A percentile compares a stretch with the other conserved stretches of the same genome.
These are phyloP conservation scores for Nitzschia sp. DNA, from an alignment of 108 stramenopile species.

Conservation along the genomic window DNA sequence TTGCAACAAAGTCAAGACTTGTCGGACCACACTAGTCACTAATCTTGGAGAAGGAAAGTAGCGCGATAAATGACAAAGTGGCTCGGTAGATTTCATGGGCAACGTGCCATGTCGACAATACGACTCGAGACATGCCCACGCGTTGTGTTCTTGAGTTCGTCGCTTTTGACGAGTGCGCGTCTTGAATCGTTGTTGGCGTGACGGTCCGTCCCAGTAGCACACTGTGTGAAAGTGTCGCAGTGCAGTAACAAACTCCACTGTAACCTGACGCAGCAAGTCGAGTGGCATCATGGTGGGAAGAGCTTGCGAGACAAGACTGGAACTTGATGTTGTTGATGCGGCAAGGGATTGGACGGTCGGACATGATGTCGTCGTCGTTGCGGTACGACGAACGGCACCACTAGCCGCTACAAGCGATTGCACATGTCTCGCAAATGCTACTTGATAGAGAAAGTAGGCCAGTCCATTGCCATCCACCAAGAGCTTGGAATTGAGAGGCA, in stretches of 20 bases:
- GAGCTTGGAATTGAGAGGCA: slow-evolving; percentile 41
- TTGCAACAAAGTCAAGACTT: slow-evolving; percentile 9
- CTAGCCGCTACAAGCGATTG: no score
- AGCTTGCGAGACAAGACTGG: slow-evolving; percentile 23
- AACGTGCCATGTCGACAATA: slow-evolving; percentile 52
- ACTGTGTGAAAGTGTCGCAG: slow-evolving; percentile 36
- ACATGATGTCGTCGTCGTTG: slow-evolving; percentile 2
- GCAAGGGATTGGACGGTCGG: slow-evolving; percentile 15
- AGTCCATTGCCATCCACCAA: slow-evolving; percentile 72
- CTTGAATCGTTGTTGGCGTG: slow-evolving; percentile 39
- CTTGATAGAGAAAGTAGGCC: slow-evolving; percentile 47
- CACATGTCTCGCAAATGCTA: slow-evolving; percentile 54
- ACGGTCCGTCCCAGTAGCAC: slow-evolving; percentile 63
- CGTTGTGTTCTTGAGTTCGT: slow-evolving; percentile 17
- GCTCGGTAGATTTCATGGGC: slow-evolving; percentile 22
- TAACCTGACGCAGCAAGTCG: slow-evolving; percentile 38
- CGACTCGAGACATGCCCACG: slow-evolving; percentile 45
- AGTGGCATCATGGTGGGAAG: slow-evolving; percentile 61
- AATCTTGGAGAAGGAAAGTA: slow-evolving; percentile 52
- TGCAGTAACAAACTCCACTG: slow-evolving; percentile 39
- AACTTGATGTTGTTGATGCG: background rate
- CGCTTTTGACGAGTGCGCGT: slow-evolving; percentile 23
- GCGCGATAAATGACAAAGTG: slow-evolving; percentile 28
- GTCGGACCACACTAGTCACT: slow-evolving; percentile 32
- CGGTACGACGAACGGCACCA: background rate